These are phyloP conservation scores for Capronia coronata DNA, from an alignment of 2,329 filamentous ascomycete genomes.

Conservation along the genomic window DNA sequence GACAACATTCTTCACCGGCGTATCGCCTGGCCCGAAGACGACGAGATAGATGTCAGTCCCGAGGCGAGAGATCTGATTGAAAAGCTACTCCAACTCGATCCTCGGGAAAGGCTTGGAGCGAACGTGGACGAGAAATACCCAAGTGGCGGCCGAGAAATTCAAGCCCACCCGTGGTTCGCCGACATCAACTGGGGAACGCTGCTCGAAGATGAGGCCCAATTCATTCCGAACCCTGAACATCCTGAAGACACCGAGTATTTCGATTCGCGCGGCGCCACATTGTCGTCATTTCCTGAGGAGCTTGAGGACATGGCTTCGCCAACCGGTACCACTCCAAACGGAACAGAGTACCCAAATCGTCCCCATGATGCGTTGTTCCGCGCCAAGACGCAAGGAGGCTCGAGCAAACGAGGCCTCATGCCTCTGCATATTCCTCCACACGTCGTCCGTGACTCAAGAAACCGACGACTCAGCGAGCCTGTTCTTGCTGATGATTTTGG, in stretches of 20 bases:
- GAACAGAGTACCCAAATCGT: slow-evolving; percentile 74
- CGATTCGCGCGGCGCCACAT: slow-evolving; percentile 79
- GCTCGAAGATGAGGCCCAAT: slow-evolving; percentile 91
- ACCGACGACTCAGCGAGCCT: slow-evolving; percentile 82
- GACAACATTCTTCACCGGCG: slow-evolving; percentile 87
- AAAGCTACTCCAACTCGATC: slow-evolving; percentile 77
- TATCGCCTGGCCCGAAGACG: slow-evolving; percentile 88
- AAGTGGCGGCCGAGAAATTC: slow-evolving; percentile 85
- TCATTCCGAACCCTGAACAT: slow-evolving; percentile 85
- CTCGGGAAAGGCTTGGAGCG: slow-evolving; percentile 71
- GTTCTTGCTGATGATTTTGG: slow-evolving; percentile 88
- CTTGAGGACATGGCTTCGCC: slow-evolving; percentile 83
- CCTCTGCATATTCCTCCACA: slow-evolving; percentile 94
- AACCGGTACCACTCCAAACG: slow-evolving; percentile 54
- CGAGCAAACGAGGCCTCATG: slow-evolving; percentile 86
- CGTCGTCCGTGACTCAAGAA: slow-evolving; percentile 76
- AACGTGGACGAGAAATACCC: slow-evolving; percentile 76
- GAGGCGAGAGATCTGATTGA: slow-evolving; percentile 95
- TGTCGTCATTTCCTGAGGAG: slow-evolving; percentile 89
- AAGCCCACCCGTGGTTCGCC: slow-evolving; percentile 79
- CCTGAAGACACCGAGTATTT: slow-evolving; percentile 98
- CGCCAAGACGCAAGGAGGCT: slow-evolving; percentile 78
- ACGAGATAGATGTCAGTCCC: slow-evolving; percentile 65
- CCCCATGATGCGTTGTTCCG: slow-evolving; percentile 92
- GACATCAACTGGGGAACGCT: slow-evolving; percentile 84